Percentiles rank a stretch among this genome's conserved stretches.
Evolutionary conservation across 2,329 filamentous ascomycete genomes (phyloP).

Genomic region (Talaromyces sp.): DNA sequence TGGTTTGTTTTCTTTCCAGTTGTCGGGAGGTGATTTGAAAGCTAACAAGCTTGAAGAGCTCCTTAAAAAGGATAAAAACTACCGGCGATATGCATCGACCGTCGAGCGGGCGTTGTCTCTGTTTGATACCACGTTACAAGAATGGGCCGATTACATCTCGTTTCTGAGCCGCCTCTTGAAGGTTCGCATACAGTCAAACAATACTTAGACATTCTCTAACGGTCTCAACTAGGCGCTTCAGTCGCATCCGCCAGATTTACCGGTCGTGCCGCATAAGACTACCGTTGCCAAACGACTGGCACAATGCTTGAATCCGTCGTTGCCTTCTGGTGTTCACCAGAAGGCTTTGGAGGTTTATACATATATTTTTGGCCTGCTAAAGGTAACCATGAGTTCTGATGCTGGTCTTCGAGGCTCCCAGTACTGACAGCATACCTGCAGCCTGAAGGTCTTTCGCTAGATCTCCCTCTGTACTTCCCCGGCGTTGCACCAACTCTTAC

Average conservation of each 20-base stretch:
- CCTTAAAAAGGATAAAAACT: conserved; percentile 57
- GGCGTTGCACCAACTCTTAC: conserved; percentile 84
- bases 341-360: conserved; percentile 92
- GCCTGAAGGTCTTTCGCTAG: conserved; percentile 68
- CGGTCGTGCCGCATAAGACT: conserved; percentile 72
- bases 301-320: conserved; percentile 87
- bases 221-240: conserved; percentile 65
- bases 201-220: background rate
- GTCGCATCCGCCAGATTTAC: conserved; percentile 67
- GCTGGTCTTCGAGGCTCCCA: background rate
- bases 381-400: conserved; percentile 42
- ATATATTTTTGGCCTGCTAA: conserved; percentile 81
- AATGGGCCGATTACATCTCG: conserved; percentile 99
- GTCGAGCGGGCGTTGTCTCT: conserved; percentile 82
- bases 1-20: conserved; percentile 51
- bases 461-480: conserved; percentile 82
- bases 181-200: conserved; percentile 43
- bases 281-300: conserved; percentile 84
- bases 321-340: conserved; percentile 95
- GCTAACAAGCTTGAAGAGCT: conserved; percentile 25
- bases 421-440: conserved; percentile 21
- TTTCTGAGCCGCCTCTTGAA: conserved; percentile 88
- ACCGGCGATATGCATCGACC: conserved; percentile 81
- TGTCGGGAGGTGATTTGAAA: background rate
- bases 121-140: conserved; percentile 89